These are phyloP conservation scores for Mortierella sp. DNA, from an alignment of 371 early-diverging fungal genomes.

Conservation along the genomic window DNA sequence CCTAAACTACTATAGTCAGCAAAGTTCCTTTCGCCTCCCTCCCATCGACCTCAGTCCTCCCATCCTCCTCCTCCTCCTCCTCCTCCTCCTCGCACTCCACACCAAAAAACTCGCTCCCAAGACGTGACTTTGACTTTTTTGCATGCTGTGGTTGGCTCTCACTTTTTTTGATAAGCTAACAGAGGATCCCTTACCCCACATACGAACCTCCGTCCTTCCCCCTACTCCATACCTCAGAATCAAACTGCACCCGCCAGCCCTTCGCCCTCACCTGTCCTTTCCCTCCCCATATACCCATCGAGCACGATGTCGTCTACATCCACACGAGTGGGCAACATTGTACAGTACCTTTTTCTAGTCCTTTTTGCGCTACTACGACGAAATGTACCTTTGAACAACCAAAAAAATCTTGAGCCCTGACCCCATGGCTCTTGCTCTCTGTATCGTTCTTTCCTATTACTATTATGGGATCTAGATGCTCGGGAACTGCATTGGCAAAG, in stretches of 20 bases:
- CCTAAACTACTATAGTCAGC: too few relatives aligned
- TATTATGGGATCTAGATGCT: slow-evolving; percentile 64
- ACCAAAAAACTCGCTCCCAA: background rate
- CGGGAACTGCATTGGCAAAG: slow-evolving; percentile 85
- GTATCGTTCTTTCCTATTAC: background rate
- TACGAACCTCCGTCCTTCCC: background rate
- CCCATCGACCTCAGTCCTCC: background rate
- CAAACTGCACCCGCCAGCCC: background rate
- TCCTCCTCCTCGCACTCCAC: background rate
- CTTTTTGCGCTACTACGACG: background rate
- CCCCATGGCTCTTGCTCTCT: slow-evolving; percentile 7
- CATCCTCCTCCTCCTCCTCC: too few relatives aligned
- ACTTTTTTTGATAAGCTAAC: background rate
- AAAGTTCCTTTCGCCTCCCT: background rate
- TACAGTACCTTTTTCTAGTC: background rate
- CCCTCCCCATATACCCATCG: background rate
- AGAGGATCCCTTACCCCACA: background rate
- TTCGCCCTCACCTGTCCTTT: background rate
- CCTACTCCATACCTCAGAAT: background rate
- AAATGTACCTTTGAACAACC: background rate
- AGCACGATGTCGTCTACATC: slow-evolving; percentile 31
- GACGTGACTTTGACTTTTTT: background rate
- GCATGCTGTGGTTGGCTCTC: background rate
- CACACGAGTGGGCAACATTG: slow-evolving; percentile 31
- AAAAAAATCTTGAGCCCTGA: background rate